Evolutionary conservation across 192 early-diverging fungal species (phyloP), one percentile per base, ranked within the genome.

Genomic region (Backusella tuberculispora): DNA sequence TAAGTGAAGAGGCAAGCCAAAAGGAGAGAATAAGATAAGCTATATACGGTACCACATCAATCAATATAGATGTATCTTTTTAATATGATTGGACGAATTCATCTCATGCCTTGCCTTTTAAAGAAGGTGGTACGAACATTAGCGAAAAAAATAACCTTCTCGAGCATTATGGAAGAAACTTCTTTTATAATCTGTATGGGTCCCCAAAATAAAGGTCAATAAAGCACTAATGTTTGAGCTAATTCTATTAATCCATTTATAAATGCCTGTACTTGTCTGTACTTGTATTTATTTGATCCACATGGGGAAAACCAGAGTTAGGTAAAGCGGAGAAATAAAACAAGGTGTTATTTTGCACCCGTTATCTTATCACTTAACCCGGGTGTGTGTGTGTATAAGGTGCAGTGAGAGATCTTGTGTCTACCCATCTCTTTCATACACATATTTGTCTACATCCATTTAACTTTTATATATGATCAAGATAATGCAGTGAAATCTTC

Each of bases 341-440:
- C 19, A 26, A 60, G 19, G 53, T 60, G 26, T 60, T 60, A 26
- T 60, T 60, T 60, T 60, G 12, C 53, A 60, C 53, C 53, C 53
- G 53, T 60, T 60, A 60, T 60, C 53, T 60, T 60, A 60, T 60
- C 53, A 60, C 53, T 4, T 60, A 60, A 60, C 53, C 53, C 53
- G 53, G 53, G 53, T 60, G 53, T 60, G 53, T 60, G 21, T 60
- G 26, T 60, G 53, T 60, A 60, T 60, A 60, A 19, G 26, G 53
- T 60, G 53, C 53, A 60, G 53, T 60, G 53, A 60, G 53, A 60
- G 53, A 60, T 60, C 53, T 24, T 60, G 53, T 60, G 53, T 60
- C 53, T 60, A 60, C 21, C 26, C 53, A 60, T 60, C 53, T 60
- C 53, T 24, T 46, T 60, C 26, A 60, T 24, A 60, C 26, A 26